These are phyloP conservation scores for Domatiomyces catenatus DNA, from an alignment of 2,329 filamentous ascomycete genomes.

Conservation along the genomic window DNA sequence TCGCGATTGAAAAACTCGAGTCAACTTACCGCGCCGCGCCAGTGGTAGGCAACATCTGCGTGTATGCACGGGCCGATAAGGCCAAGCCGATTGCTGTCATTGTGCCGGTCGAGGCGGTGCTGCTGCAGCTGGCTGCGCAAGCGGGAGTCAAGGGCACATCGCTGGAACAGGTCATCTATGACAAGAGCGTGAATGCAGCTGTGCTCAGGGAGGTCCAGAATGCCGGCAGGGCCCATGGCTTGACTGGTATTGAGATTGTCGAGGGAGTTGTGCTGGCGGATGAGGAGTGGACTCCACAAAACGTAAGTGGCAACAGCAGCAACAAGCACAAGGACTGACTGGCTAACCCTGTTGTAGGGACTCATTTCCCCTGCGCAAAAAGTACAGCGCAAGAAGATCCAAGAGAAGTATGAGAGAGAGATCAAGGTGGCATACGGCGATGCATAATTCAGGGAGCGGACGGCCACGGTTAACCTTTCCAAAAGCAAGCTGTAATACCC, in stretches of 20 bases:
- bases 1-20: conserved; percentile 90
- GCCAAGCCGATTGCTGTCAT: conserved; percentile 72
- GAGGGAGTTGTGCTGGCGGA: conserved; percentile 63
- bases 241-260: conserved; percentile 58
- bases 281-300: conserved; percentile 77
- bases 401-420: conserved; percentile 45
- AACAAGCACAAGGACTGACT: conserved; percentile 2
- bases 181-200: conserved; percentile 47
- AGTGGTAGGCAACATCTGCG: conserved; percentile 74
- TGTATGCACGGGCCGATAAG: conserved; percentile 62
- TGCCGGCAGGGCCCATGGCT: conserved; percentile 49
- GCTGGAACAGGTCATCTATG: conserved; percentile 52
- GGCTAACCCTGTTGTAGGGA: conserved; percentile 29
- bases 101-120: conserved; percentile 41
- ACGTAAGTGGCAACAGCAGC: conserved; percentile 34
- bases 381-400: conserved; percentile 53
- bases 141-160: conserved; percentile 48
- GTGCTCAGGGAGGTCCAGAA: conserved; percentile 58
- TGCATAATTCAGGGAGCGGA: background rate
- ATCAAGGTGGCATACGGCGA: conserved; percentile 43
- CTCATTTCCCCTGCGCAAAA: conserved; percentile 58
- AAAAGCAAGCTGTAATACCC: background rate
- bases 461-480: background rate
- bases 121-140: conserved; percentile 40
- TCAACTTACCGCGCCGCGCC: conserved; percentile 68